Conservation (phyloP, 2,329 filamentous ascomycete genomes). For the Venturia pyrina region DNA sequence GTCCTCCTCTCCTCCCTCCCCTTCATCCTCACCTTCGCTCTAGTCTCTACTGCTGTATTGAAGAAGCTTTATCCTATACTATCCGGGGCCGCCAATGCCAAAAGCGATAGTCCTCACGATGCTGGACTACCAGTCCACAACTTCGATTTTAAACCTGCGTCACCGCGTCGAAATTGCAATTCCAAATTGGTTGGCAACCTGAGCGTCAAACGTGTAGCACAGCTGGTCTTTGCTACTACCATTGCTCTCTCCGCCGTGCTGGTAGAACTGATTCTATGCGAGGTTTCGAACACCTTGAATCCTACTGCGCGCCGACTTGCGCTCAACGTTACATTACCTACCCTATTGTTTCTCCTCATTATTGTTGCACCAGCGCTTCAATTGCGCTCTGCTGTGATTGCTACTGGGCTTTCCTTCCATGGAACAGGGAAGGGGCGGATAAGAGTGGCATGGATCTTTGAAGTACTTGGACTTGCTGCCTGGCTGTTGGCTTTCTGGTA, state of each 20-base stretch:
- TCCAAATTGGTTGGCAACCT: slow-evolving; percentile 9
- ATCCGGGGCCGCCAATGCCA: slow-evolving; percentile 43
- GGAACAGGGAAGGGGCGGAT: slow-evolving; percentile 47
- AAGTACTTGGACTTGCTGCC: slow-evolving; percentile 48
- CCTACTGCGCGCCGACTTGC: slow-evolving; percentile 57
- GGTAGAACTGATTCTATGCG: slow-evolving; percentile 71
- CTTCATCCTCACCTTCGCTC: slow-evolving; percentile 59
- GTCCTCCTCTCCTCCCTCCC: slow-evolving; percentile 54
- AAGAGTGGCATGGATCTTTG: slow-evolving; percentile 53
- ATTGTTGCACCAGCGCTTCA: slow-evolving; percentile 70
- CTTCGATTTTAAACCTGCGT: slow-evolving; percentile 14
- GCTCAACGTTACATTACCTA: slow-evolving; percentile 58
- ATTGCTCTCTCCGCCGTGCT: slow-evolving; percentile 68
- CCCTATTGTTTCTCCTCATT: slow-evolving; percentile 62
- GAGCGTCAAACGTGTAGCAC: slow-evolving; percentile 25
- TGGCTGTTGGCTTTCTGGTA: slow-evolving; percentile 75
- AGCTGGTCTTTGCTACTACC: slow-evolving; percentile 57
- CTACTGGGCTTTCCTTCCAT: slow-evolving; percentile 52
- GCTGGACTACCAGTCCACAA: slow-evolving; percentile 14
- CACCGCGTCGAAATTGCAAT: slow-evolving; percentile 13
- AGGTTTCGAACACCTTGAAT: slow-evolving; percentile 68
- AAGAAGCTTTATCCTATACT: slow-evolving; percentile 65
- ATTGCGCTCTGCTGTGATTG: slow-evolving; percentile 53
- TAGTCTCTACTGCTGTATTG: slow-evolving; percentile 52
- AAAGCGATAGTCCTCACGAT: slow-evolving; percentile 15